Percentiles rank a stretch among this genome's conserved stretches.
Conservation (phyloP, 139 green algal genomes). For the Tetradesmus lagerheimii region DNA sequence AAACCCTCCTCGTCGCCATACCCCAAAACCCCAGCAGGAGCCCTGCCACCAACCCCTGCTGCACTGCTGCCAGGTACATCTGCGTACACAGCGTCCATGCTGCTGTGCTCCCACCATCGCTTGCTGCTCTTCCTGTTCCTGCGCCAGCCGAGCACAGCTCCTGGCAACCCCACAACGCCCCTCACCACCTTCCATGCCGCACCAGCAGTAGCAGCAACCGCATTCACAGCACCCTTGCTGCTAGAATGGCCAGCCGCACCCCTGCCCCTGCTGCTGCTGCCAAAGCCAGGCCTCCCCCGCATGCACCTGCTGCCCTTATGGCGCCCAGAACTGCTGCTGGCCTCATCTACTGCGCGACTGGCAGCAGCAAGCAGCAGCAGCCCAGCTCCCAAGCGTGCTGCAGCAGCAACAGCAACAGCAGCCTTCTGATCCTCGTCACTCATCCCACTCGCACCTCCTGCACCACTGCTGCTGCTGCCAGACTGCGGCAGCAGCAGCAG, state of each 20-base stretch:
- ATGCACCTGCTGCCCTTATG: neutral
- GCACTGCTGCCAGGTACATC: too few relatives aligned
- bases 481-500: neutral
- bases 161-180: neutral
- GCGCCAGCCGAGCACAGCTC: neutral
- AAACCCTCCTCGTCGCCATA: neutral
- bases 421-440: neutral
- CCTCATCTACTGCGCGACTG: neutral
- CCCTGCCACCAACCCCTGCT: neutral
- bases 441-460: neutral
- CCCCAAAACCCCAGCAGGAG: neutral
- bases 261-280: neutral
- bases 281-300: neutral
- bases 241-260: neutral
- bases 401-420: neutral
- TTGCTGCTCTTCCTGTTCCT: neutral
- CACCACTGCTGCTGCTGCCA: neutral
- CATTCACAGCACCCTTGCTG: neutral
- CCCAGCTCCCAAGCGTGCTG: slow-evolving; percentile 13
- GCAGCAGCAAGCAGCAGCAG: slow-evolving; percentile 9
- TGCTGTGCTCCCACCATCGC: neutral
- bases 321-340: neutral
- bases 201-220: neutral
- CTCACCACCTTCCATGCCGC: neutral
- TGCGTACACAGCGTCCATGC: too few relatives aligned